Base-by-base conservation (phyloP, 164 flowering plant genomes). In the Buxus sempervirens region DNA sequence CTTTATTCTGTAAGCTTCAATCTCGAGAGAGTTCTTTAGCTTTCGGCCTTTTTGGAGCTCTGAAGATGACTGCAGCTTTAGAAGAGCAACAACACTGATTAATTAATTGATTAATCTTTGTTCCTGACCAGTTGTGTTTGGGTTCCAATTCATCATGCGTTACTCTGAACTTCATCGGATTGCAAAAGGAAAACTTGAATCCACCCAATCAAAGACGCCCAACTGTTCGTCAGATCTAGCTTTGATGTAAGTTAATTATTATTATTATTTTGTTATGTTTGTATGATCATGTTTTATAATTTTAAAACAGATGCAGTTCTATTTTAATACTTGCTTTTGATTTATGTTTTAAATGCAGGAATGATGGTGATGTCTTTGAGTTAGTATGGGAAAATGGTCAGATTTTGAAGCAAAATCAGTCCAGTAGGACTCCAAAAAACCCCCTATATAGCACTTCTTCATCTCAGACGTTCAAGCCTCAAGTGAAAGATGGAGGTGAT, bases 311-410 rank as follows among this genome's bases (percentile, higher is more conserved):
- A 32, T 3, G 7, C 5, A 32, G 3, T 7, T 10, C 51, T 15
- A 45, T 45, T 1, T 45, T 45, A 15, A 7, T 32, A 32, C 7
- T 45, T 10, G 12, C 13, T 45, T 45, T 45, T 15, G 18, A 4
- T 45, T 15, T 26, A 56, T 74, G 9, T 16, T 60, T 63, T 63
- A 58, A 54, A 65, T 81, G 81, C 86, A 91, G 97, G 53, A 85
- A 84, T 58, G 87, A 80, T 24, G 72, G 71, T 74, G 91, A 85
- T 9, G 73, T 84, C 49, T 78, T 77, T 32, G 97, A 93, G 85
- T 86, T 91, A 19, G 87, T 88, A 20, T 94, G 97, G 92, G 89
- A 90, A 71, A 89, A 86, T 75, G 97, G 97, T 66, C 95, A 88
- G 81, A 70, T 90, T 76, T 38, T 78, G 77, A 82, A 78, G 87